These are phyloP conservation scores for Schwanniomyces etchellsii DNA, from an alignment of 1,139 yeast species.

Conservation along the genomic window DNA sequence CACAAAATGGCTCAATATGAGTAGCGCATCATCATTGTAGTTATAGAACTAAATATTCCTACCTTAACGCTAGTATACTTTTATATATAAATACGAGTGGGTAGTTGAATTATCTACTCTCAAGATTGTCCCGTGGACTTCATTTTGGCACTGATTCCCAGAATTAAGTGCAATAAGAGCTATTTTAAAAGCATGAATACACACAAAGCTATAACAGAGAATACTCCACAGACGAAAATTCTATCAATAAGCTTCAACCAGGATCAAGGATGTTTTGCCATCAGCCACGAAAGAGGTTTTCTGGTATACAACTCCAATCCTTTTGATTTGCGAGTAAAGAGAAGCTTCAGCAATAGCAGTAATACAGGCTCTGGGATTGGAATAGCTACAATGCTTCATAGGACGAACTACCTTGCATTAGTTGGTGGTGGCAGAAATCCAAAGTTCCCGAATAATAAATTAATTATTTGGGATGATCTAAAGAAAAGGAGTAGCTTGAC, in stretches of 20 bases:
- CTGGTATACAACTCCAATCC: constrained; percentile 88
- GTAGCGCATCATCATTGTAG: no score
- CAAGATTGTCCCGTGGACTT: no score
- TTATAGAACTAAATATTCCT: no score
- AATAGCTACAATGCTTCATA: constrained; percentile 71
- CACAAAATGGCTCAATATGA: no score
- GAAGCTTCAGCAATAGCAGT: constrained; percentile 36
- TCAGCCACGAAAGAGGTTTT: constrained; percentile 78
- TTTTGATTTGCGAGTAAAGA: constrained; percentile 67
- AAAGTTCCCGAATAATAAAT: constrained; percentile 67
- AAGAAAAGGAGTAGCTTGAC: constrained; percentile 71
- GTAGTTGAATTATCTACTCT: no score
- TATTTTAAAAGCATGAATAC: constrained; percentile 31
- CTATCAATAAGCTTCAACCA: constrained; percentile 73
- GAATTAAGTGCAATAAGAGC: no score
- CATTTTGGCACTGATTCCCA: no score
- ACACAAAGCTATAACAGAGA: constrained; percentile 22
- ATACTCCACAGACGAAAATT: constrained; percentile 32
- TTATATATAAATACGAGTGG: no score
- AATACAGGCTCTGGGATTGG: constrained; percentile 59
- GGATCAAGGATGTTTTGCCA: constrained; percentile 85
- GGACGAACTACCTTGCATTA: constrained; percentile 83
- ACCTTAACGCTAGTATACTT: no score
- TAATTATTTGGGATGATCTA: constrained; percentile 87
- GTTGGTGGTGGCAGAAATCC: constrained; percentile 88